Base-by-base conservation (phyloP, 331 rosid genomes). In the Quercus tomentella region DNA sequence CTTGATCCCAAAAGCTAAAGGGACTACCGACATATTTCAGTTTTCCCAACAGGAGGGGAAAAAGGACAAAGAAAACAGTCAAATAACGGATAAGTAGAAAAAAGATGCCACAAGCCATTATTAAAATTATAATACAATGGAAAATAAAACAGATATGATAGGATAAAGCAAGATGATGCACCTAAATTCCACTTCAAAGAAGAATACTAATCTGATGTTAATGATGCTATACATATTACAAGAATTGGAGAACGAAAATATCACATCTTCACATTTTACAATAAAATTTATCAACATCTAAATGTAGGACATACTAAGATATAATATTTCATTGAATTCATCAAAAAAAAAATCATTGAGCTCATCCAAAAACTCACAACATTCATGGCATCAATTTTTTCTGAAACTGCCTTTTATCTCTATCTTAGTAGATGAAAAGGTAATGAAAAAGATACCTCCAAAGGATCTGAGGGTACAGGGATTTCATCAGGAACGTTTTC, bases 391-490 rank as follows among this genome's bases (percentile, higher is more conserved):
- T 9, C 16, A 20, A 67, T 18, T 35, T 35, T 41, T 67, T 6
- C 52, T 67, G 23, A 33, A 65, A 65, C 17, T 1, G 21, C 52
- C 8, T 16, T 66, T 67, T 33, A 49, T 49, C 55, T 18, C 3
- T 67, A 33, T 33, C n/a, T 9, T 20, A 67, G 43, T 57, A 63
- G 69, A 72, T 45, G 70, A 51, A 67, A 56, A 56, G 61, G 41
- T 33, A 62, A 76, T n/a, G 49, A 61, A 76, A 79, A 31, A 58
- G 76, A 62, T 90, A 96, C 99, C 98, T 90, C 93, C 71, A 84
- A 49, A 28, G 97, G 89, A 82, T 91, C 90, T 81, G 83, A 62
- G 51, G 84, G 84, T 33, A 86, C 85, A 31, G 89, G 85, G 89
- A 61, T 72, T 79, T 79, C 89, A 54, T 73, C 70, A 70, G 81